Percentiles rank a stretch among this genome's conserved stretches.
phyloP scores from a whole-genome alignment of 805 yeast species.

The Brettanomyces nanus region DNA sequence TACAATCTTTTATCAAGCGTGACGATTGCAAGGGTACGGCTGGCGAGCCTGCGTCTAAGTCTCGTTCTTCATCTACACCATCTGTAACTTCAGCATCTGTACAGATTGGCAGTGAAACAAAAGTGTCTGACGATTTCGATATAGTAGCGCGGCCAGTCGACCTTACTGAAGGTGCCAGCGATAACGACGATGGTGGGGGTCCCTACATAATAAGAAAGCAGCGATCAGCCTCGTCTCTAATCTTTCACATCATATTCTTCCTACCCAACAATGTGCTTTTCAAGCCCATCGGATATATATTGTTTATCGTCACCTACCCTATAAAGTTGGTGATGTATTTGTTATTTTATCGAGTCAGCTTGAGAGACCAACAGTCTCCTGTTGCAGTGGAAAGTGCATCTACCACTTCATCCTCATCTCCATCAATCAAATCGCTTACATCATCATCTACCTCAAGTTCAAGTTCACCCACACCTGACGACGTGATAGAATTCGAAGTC shows the following conservation, averaged over 20 bases:
- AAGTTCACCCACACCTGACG: constrained; percentile 38
- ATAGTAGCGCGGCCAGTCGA: too few species aligned
- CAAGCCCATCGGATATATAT: constrained; percentile 1
- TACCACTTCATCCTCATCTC: neutral
- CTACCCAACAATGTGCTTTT: neutral
- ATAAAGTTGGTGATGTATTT: constrained; percentile 1
- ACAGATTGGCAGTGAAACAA: neutral
- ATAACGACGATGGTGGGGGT: too few species aligned
- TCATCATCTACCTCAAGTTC: constrained; percentile 19
- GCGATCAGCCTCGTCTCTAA: neutral
- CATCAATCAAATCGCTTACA: constrained; percentile 2
- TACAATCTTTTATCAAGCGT: too few species aligned
- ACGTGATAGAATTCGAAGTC: constrained; percentile 28
- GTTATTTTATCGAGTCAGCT: constrained; percentile 1
- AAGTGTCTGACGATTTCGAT: too few species aligned
- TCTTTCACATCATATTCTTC: neutral
- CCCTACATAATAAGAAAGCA: too few species aligned
- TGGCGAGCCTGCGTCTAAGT: too few species aligned
- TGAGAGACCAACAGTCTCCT: neutral
- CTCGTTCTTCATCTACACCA: too few species aligned
- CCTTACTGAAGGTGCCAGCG: too few species aligned
- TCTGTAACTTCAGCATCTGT: neutral
- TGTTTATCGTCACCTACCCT: constrained; percentile 3
- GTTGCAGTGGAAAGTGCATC: neutral
- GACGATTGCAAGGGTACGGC: too few species aligned